phyloP scores from a whole-genome alignment of 352 stramenopile species.

The Globisporangium okanoganense region DNA sequence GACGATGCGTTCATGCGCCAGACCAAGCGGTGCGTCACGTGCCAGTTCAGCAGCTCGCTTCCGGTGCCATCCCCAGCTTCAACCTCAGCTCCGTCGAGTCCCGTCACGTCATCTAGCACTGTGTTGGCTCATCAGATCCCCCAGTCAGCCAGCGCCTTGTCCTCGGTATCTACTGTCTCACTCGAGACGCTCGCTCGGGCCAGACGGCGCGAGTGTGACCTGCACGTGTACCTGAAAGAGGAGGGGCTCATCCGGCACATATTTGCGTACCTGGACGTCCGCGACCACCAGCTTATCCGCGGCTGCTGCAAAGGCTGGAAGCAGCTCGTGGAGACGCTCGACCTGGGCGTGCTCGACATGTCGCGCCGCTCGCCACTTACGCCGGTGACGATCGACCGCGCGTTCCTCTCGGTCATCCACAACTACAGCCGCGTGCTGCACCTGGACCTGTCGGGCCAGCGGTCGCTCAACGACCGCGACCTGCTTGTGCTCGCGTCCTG shows the following conservation, averaged over 20 bases:
- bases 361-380: constrained; percentile 51
- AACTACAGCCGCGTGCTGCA: constrained; percentile 60
- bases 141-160: not conserved
- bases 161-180: not conserved
- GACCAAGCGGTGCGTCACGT: constrained; percentile 14
- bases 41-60: constrained; percentile 10
- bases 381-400: constrained; percentile 42
- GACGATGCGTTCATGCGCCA: constrained; percentile 13
- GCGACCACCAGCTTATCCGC: constrained; percentile 68
- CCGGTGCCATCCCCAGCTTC: not conserved
- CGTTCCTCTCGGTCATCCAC: constrained; percentile 55
- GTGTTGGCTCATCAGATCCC: not conserved
- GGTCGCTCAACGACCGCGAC: constrained; percentile 59
- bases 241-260: constrained; percentile 58
- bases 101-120: not conserved
- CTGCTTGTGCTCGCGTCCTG: constrained; percentile 75
- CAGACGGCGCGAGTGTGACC: constrained; percentile 18
- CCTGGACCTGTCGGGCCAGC: constrained; percentile 72
- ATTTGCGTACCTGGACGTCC: constrained; percentile 68
- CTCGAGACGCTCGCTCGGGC: not conserved
- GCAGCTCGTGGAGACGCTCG: constrained; percentile 60
- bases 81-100: not conserved
- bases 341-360: constrained; percentile 63
- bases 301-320: constrained; percentile 55
- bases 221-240: constrained; percentile 44